Conservation (phyloP, 164 flowering plant genomes). For the Liquidambar formosana region DNA sequence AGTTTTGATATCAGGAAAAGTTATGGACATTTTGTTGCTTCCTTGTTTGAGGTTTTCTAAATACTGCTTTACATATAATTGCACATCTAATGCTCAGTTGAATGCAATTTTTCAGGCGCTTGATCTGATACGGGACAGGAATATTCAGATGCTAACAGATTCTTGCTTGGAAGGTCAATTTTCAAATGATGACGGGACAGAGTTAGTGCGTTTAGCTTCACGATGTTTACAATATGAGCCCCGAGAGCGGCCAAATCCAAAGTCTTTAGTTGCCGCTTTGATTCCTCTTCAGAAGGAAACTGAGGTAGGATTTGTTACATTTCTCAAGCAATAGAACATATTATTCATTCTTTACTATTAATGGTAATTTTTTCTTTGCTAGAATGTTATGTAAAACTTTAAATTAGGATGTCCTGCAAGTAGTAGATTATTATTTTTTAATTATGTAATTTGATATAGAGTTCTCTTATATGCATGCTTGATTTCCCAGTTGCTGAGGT, state of each 20-base stretch:
- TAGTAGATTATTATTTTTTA: not conserved
- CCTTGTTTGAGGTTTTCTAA: too few species aligned
- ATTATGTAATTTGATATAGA: not conserved
- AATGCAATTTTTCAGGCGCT: constrained; percentile 61
- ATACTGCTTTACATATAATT: not conserved
- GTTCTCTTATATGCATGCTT: not conserved
- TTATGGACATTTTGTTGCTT: not conserved
- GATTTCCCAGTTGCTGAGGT: not conserved
- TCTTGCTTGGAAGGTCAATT: constrained; percentile 96
- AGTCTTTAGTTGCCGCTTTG: constrained; percentile 69
- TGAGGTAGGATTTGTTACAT: constrained; percentile 47
- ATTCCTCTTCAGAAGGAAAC: constrained; percentile 82
- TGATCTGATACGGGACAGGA: constrained; percentile 83
- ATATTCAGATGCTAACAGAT: constrained; percentile 84
- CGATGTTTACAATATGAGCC: constrained; percentile 90
- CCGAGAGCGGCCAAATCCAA: constrained; percentile 88
- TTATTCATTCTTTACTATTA: too few species aligned
- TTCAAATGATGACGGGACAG: constrained; percentile 82
- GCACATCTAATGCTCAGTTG: constrained; percentile 5
- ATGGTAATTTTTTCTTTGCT: constrained; percentile 5
- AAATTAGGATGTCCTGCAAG: not conserved
- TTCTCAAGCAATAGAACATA: too few species aligned
- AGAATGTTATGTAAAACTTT: not conserved
- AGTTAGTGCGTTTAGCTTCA: constrained; percentile 83
- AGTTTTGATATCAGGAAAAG: not conserved